phyloP scores from a whole-genome alignment of 2,329 filamentous ascomycete genomes.

The Fusarium chaquense region DNA sequence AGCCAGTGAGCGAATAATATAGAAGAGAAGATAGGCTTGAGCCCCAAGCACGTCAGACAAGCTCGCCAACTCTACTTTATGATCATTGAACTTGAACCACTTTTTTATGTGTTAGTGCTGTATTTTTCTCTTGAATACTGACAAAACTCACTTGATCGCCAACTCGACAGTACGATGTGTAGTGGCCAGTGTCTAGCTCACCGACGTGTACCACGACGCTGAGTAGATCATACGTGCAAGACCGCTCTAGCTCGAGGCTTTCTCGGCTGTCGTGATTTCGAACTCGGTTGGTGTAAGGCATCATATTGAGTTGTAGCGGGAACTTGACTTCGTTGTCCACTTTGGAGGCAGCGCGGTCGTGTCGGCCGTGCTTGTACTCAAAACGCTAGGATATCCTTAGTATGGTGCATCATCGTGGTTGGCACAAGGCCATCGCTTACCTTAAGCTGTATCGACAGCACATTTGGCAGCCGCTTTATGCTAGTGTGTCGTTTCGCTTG shows the following conservation, averaged over 20 bases:
- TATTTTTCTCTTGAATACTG: neutral
- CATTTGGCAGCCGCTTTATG: constrained; percentile 87
- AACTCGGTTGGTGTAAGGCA: constrained; percentile 84
- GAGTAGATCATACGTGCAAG: constrained; percentile 85
- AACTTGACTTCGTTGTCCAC: constrained; percentile 90
- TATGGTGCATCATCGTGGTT: neutral
- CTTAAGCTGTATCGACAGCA: constrained; percentile 93
- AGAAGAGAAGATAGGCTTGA: constrained; percentile 92
- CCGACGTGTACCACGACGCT: constrained; percentile 94
- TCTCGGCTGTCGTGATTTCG: constrained; percentile 63
- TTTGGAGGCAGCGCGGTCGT: constrained; percentile 81
- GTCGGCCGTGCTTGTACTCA: constrained; percentile 75
- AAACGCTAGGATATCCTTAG: constrained; percentile 64
- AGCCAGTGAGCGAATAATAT: constrained; percentile 74
- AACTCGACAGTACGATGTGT: constrained; percentile 88
- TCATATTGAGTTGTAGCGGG: constrained; percentile 87
- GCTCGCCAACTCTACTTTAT: constrained; percentile 85
- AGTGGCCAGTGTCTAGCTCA: constrained; percentile 92
- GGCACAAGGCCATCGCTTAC: constrained; percentile 58
- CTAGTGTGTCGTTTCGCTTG: constrained; percentile 86
- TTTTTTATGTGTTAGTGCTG: constrained; percentile 53
- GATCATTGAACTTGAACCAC: constrained; percentile 98
- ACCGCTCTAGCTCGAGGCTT: constrained; percentile 69
- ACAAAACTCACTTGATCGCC: constrained; percentile 69
- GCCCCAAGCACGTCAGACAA: constrained; percentile 87